These are phyloP conservation scores for Nitzschia palea DNA, from an alignment of 108 stramenopile genomes.

Conservation along the genomic window DNA sequence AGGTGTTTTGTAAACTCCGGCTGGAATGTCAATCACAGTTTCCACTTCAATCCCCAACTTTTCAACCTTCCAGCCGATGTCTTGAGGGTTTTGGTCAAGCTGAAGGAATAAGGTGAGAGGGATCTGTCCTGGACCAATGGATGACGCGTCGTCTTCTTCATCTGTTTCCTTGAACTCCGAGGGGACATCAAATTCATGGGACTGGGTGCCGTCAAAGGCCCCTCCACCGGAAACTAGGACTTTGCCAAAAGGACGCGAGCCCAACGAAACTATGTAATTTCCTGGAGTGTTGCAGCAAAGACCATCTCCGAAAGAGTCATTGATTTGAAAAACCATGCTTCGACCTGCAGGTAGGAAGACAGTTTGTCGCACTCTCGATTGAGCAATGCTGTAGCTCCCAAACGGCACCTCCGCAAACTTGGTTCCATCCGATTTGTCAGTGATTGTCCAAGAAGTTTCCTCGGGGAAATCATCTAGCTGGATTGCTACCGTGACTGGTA, in stretches of 20 bases:
- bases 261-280: constrained; percentile 19
- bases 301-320: constrained; percentile 36
- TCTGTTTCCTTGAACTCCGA: constrained; percentile 4
- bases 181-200: constrained; percentile 12
- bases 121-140: constrained; percentile 31
- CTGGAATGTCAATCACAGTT: constrained; percentile 30
- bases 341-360: constrained; percentile 25
- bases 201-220: constrained; percentile 7
- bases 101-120: constrained; percentile 32
- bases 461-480: constrained; percentile 32
- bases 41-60: constrained; percentile 16
- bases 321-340: constrained; percentile 17
- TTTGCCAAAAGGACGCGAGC: constrained; percentile 5
- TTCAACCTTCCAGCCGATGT: constrained; percentile 37
- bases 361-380: constrained; percentile 6
- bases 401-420: not conserved
- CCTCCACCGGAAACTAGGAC: constrained; percentile 18
- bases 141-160: not conserved
- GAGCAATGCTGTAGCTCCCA: constrained; percentile 4
- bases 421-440: not conserved
- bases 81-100: constrained; percentile 31
- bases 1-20: constrained; percentile 22
- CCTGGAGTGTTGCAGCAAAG: constrained; percentile 39
- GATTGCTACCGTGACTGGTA: constrained; percentile 28
- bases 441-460: constrained; percentile 37